Evolutionary conservation across 495 filamentous ascomycete species (phyloP), one percentile per base, ranked within the genome.

Genomic region (Hypoxylon lienhwacheense): DNA sequence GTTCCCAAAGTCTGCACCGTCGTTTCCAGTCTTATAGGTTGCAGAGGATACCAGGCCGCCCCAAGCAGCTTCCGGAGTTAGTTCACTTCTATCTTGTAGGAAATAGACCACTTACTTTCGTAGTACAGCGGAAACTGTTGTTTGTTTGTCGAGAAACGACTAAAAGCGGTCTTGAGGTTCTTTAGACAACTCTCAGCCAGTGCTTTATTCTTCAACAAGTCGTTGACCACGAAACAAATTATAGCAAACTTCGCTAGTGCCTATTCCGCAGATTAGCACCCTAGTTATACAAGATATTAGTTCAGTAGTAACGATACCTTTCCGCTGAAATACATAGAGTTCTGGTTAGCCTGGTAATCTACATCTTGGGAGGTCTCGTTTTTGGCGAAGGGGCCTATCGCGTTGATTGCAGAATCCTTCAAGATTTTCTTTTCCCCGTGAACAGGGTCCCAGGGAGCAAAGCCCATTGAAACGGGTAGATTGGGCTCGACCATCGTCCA

Each of bases 241-340:
- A 71, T 75, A 3, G 90, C 91, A 66, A 93, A 95, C 63, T 97
- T 97, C 56, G 86, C 88, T 6, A 97, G 72, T 0, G 86, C 89
- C 81, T 85, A 34, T 47, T n/a, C 12, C 2, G 7, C 45, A 14
- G 29, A 47, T 74, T 25, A 74, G 66, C 31, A 29, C 33, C n/a
- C 10, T 1, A 26, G n/a, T 21, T 10, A 25, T 32, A 36, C 4
- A 10, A 31, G 10, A 22, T 20, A 5, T 8, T 12, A 2, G 17
- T 42, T 59, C 10, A 15, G 19, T 7, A 6, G 33, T 40, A 15
- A 40, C 5, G 20, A 45, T 64, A 80, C 84, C 76, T 98, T 98
- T 56, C 92, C 92, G 55, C 86, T 86, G 66, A 88, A 98, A 70
- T 98, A 98, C 87, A 97, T 95, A 55, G 87, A 95, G 66, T 95